A percentile compares a stretch with the other conserved stretches of the same genome.
phyloP scores from a whole-genome alignment of 2,329 filamentous ascomycete species.

The Aspergillus ibericus region DNA sequence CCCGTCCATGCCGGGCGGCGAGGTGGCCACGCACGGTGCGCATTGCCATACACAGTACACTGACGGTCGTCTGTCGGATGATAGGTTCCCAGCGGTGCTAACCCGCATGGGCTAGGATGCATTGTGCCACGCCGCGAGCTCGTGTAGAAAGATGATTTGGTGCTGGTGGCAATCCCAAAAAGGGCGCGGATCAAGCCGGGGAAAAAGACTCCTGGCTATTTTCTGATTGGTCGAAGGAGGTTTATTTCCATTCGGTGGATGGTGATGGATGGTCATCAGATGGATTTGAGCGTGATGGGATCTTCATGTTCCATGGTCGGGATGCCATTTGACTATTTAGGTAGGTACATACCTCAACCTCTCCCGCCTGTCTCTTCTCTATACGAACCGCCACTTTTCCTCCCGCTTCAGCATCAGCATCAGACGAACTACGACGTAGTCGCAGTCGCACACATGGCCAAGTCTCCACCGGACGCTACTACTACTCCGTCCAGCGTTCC shows the following conservation, averaged over 20 bases:
- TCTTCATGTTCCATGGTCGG: not conserved
- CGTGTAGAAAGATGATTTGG: slow-evolving; percentile 20
- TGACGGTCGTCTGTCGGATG: slow-evolving; percentile 7
- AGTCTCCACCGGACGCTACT: not conserved
- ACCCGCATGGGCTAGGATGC: slow-evolving; percentile 14
- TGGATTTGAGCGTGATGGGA: not conserved
- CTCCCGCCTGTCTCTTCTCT: too few species aligned
- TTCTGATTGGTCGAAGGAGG: not conserved
- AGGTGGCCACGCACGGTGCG: slow-evolving; percentile 8
- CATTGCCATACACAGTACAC: not conserved
- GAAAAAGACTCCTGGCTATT: slow-evolving; percentile 3
- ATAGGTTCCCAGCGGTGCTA: slow-evolving; percentile 19
- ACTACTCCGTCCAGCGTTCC: not conserved
- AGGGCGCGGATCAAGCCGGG: slow-evolving; percentile 6
- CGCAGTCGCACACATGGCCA: not conserved
- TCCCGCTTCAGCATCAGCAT: too few species aligned
- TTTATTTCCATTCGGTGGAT: not conserved
- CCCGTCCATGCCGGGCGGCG: slow-evolving; percentile 1
- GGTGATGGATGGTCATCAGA: not conserved
- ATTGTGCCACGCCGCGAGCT: slow-evolving; percentile 16
- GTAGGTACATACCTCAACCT: not conserved
- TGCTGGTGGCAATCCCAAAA: slow-evolving; percentile 9
- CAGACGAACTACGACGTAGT: not conserved
- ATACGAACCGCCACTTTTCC: too few species aligned
- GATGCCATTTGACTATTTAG: not conserved